Percentiles rank a stretch among this genome's conserved stretches.
Evolutionary conservation across 495 filamentous ascomycete species (phyloP).

Genomic region (Ascodesmis nigricans): DNA sequence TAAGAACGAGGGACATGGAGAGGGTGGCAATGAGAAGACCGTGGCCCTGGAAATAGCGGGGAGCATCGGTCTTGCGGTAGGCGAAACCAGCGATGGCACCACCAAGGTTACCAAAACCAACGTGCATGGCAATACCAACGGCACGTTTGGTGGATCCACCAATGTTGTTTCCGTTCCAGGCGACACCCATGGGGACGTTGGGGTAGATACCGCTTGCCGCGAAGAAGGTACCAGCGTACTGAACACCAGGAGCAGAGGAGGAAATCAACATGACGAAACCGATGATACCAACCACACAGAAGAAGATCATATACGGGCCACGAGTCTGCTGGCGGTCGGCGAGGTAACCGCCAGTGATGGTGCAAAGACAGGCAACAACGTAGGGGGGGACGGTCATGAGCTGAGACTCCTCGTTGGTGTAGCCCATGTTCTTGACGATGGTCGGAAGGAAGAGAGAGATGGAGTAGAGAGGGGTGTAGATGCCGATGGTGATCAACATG

Average conservation of each 20-base stretch:
- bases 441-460: slow-evolving; percentile 31
- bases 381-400: slow-evolving; percentile 32
- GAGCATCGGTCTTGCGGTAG: slow-evolving; percentile 36
- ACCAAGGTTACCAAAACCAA: slow-evolving; percentile 55
- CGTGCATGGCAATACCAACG: slow-evolving; percentile 64
- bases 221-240: slow-evolving; percentile 55
- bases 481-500: slow-evolving; percentile 27
- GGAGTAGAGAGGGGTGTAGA: slow-evolving; percentile 24
- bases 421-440: slow-evolving; percentile 30
- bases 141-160: slow-evolving; percentile 59
- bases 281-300: slow-evolving; percentile 29
- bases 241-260: slow-evolving; percentile 34
- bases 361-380: slow-evolving; percentile 27
- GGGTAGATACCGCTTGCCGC: slow-evolving; percentile 50
- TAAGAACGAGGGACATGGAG: slow-evolving; percentile 27
- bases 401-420: slow-evolving; percentile 28
- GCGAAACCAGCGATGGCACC: slow-evolving; percentile 50
- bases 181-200: slow-evolving; percentile 48
- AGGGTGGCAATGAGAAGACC: slow-evolving; percentile 28
- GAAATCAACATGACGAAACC: slow-evolving; percentile 47
- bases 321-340: slow-evolving; percentile 25
- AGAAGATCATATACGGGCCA: slow-evolving; percentile 26
- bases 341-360: slow-evolving; percentile 23
- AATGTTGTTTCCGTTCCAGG: slow-evolving; percentile 69
- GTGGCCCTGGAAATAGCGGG: slow-evolving; percentile 41